Base-by-base conservation (phyloP, 805 yeast species). In the Yamadazyma paraphyllophila region DNA sequence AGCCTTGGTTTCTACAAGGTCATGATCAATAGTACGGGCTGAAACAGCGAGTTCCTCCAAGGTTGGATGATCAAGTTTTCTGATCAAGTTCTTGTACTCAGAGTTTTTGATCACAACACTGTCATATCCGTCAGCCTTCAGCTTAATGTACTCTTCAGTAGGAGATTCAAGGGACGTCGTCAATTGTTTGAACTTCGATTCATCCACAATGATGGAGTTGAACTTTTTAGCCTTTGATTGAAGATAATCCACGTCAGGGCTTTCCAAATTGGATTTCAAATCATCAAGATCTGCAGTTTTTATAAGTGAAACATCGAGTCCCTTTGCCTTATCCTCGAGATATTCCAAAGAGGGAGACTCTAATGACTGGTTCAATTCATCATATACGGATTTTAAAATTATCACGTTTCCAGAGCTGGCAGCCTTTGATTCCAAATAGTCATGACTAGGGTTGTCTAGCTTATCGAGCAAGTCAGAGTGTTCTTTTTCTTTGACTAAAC, bases 371-470 rank as follows among this genome's bases (percentile, higher is more conserved):
- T 53, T 58, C 34, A 71, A 50, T 16, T 64, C 61, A 17, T 68
- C 72, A 41, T 65, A 62, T n/a, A 56, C 54, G 15, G 53, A 50
- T 2, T 63, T 41, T 1, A 71, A 47, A 1, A 69, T 49, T 2
- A 69, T 54, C 12, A 62, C 59, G 16, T 62, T 52, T 1, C 72
- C 73, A 34, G 63, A 41, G 12, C 62, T 59, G 47, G 64, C 62
- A 5, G 44, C 49, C 24, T 47, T 38, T 2, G 40, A 49, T 13
- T 33, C 52, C 14, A 69, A 48, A 44, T 67, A 68, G 1, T 54
- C 59, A 45, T 60, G 61, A n/a, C 56, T 52, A 4, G 75, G 75
- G 38, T 61, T 65, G 20, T 65, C 69, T 42, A 14, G 11, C 7
- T 12, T 14, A 8, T 30, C 24, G 26, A 45, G 31, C 1, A 46